Evolutionary conservation across 139 green algal genomes (phyloP), one percentile per base, ranked within the genome.

Genomic region (Chlamydomonas urium): DNA sequence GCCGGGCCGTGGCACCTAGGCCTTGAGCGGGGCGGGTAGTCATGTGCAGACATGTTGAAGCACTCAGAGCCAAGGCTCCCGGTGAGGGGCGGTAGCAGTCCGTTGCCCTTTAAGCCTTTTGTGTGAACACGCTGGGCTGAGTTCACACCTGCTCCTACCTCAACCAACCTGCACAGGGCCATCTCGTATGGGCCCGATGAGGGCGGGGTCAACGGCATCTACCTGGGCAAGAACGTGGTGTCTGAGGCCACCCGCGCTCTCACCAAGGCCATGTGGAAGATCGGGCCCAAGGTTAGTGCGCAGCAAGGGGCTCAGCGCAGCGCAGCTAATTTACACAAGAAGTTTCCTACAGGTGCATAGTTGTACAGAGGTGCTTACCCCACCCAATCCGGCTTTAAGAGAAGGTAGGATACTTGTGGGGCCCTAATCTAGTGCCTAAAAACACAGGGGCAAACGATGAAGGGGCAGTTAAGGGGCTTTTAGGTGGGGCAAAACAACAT

Each of bases 191-290:
- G 60, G 2, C 71, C 71, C 14, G 71, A 76, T 34, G 71, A n/a
- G 3, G 59, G 47, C 2, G 71, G 71, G 31, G 21, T 57, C 33
- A 71, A 71, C n/a, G 71, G 71, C 4, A 57, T 71, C 19, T 62
- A 45, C 32, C 38, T 76, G 37, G 71, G 71, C 48, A 67, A 75
- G 58, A 68, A 88, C 37, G 82, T 88, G 59, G 79, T 88, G 1
- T 77, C 58, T 17, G 79, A 88, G 58, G 82, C 82, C 4, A 76
- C 66, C 24, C 65, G 67, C 29, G 79, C 66, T 14, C 74, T 88
- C 5, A 80, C 73, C n/a, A 70, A 78, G 36, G 78, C 78, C 26
- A 72, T 84, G 65, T 71, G 73, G 65, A 45, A 29, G 26, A 29
- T 65, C 1, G 72, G 60, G 32, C 72, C 62, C 26, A 77, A 75